A percentile compares a stretch with the other conserved stretches of the same genome.
These are phyloP conservation scores for Malus asiatica DNA, from an alignment of 306 rosid genomes.

Conservation along the genomic window DNA sequence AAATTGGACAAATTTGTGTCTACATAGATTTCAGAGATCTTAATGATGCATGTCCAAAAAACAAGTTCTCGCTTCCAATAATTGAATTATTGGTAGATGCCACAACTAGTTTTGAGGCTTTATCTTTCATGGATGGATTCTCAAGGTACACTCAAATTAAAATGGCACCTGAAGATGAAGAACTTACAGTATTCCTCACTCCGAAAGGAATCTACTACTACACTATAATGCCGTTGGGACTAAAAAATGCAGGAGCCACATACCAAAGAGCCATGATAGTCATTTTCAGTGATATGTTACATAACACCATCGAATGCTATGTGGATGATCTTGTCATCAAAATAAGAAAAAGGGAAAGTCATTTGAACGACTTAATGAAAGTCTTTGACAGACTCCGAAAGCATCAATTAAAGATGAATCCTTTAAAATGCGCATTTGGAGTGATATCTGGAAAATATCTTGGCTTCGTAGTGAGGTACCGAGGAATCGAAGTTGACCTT, in stretches of 20 bases:
- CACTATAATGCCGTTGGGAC: neutral
- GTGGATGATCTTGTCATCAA: neutral
- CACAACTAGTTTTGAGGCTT: rapidly evolving
- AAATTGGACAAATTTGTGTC: too few species aligned
- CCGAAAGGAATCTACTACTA: neutral
- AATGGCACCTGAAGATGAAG: neutral
- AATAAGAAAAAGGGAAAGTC: neutral
- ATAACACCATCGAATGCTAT: neutral
- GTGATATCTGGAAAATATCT: neutral
- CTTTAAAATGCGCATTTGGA: neutral
- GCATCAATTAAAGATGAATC: neutral
- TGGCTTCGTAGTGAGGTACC: neutral
- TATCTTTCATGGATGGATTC: neutral
- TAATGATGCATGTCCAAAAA: too few species aligned
- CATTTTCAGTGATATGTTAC: neutral
- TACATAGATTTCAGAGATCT: too few species aligned
- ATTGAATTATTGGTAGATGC: neutral
- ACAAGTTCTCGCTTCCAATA: too few species aligned
- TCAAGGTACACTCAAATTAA: neutral
- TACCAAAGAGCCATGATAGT: neutral
- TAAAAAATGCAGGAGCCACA: neutral
- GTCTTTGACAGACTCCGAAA: neutral
- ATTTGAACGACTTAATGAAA: neutral
- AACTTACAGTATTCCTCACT: rapidly evolving
- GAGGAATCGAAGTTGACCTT: neutral